Evolutionary conservation across 2,329 filamentous ascomycete genomes (phyloP), one percentile per base, ranked within the genome.

Genomic region (Trichoderma pleuroti): DNA sequence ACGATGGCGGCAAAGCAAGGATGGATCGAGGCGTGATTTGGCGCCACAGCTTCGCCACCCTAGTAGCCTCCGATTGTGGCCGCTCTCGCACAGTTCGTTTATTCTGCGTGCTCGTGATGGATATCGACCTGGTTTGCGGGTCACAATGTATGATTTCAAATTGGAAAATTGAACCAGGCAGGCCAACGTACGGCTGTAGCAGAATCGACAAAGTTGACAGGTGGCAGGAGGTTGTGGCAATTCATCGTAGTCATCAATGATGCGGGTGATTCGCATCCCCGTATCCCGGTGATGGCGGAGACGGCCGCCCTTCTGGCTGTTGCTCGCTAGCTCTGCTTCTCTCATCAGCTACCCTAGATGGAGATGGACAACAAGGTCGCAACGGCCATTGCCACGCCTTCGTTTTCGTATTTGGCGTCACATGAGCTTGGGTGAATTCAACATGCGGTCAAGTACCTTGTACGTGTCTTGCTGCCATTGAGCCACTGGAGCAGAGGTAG

Each of bases 31-130:
- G 16, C 28, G 24, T 42, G 30, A 21, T 56, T 42, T n/a, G 28
- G 54, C 54, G 59, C 67, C 67, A 70, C 67, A 42, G 34, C 59
- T 63, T 70, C 46, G 67, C 67, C 46, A 63, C 67, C 56, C 28
- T 49, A 12, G 10, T 11, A 61, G 18, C 10, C 57, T 63, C 57
- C 57, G 57, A 42, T 39, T 21, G 16, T 69, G 57, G 57, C 66
- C n/a, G 57, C 42, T 28, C 12, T 36, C 14, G 30, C 49, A 30
- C 18, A 32, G 5, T 5, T 14, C n/a, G n/a, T 11, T 42, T 12
- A n/a, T 57, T 28, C 18, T 57, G 26, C 16, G 28, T n/a, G 18
- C 30, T 59, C 30, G 28, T 34, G 56, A 34, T 59, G 21, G 42
- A 49, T n/a, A 49, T 21, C n/a, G 42, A 49, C 42, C 0, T 21